Conservation (phyloP, 148 eudicot species). For the Euryodendron excelsum region DNA sequence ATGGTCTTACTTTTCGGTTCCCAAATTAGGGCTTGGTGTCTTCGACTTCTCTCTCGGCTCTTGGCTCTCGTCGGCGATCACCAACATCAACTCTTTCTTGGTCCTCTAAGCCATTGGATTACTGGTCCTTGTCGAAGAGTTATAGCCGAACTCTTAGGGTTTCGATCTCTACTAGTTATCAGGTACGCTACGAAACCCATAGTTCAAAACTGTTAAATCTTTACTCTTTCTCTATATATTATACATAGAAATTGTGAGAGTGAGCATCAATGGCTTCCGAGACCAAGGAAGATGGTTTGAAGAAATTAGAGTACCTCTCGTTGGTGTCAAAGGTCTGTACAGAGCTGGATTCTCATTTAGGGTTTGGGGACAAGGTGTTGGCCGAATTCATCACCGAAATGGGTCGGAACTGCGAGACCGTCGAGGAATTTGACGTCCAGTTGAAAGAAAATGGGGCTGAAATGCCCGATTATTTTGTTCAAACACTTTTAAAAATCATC, state of each 20-base stretch:
- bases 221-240: too few relatives aligned
- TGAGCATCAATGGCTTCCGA: constrained; percentile 13
- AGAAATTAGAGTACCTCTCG: constrained; percentile 65
- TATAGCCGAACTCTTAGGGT: too few relatives aligned
- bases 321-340: constrained; percentile 81
- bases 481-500: constrained; percentile 64
- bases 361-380: constrained; percentile 58
- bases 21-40: too few relatives aligned
- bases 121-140: too few relatives aligned
- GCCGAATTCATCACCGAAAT: constrained; percentile 76
- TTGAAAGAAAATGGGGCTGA: constrained; percentile 73
- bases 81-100: too few relatives aligned
- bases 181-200: too few relatives aligned
- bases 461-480: constrained; percentile 78
- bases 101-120: too few relatives aligned
- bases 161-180: too few relatives aligned
- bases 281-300: constrained; percentile 34
- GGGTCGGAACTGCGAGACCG: constrained; percentile 50
- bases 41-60: too few relatives aligned
- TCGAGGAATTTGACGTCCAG: constrained; percentile 64
- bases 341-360: constrained; percentile 72
- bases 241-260: not conserved
- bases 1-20: too few relatives aligned
- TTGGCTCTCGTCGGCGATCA: too few relatives aligned
- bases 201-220: too few relatives aligned